Percentiles rank a stretch among this genome's conserved stretches.
Conservation (phyloP, 2,329 filamentous ascomycete genomes). For the Colletotrichum aenigma region DNA sequence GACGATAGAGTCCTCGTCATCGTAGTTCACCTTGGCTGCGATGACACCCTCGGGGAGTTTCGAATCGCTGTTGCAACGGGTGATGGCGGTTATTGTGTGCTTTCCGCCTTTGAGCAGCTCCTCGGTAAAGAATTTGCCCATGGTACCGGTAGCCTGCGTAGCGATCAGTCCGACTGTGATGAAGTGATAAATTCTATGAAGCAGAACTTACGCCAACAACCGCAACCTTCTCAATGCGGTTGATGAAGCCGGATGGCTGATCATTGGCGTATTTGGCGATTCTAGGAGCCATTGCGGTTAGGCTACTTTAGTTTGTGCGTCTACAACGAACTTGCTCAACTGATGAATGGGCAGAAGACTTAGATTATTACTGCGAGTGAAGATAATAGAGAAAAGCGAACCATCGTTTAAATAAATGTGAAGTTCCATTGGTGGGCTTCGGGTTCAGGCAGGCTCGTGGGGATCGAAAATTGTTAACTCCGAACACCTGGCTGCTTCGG, state of each 20-base stretch:
- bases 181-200: not conserved
- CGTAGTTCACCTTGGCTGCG: constrained; percentile 46
- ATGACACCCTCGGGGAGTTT: constrained; percentile 48
- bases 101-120: constrained; percentile 52
- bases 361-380: not conserved
- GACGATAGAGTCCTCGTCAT: constrained; percentile 45
- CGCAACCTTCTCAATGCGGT: constrained; percentile 47
- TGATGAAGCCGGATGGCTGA: constrained; percentile 40
- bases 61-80: constrained; percentile 46
- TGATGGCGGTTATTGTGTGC: constrained; percentile 57
- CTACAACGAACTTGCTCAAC: not conserved
- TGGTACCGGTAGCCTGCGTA: constrained; percentile 40
- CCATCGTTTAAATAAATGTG: not conserved
- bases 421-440: not conserved
- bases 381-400: not conserved
- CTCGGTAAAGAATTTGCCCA: constrained; percentile 42
- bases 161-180: not conserved
- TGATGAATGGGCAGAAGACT: not conserved
- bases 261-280: constrained; percentile 32
- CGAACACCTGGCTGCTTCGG: not conserved
- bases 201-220: constrained; percentile 48
- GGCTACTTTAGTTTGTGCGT: not conserved
- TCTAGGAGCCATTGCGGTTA: not conserved
- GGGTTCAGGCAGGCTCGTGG: not conserved
- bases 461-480: not conserved